phyloP scores from a whole-genome alignment of 345 rosid species.

The Salix koriyanagi region DNA sequence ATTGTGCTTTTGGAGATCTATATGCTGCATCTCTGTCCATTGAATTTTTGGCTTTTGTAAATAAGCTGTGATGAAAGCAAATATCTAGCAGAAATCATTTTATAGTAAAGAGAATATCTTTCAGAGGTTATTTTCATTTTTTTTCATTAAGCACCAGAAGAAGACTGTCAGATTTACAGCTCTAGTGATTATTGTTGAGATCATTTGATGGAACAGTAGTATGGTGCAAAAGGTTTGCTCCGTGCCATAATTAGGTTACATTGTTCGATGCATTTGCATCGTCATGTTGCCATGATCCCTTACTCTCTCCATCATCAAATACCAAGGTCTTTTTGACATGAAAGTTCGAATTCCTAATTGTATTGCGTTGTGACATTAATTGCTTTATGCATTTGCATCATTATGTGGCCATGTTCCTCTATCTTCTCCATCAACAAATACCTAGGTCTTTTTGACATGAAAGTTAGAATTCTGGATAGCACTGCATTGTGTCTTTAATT shows the following conservation, averaged over 20 bases:
- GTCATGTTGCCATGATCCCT: background rate
- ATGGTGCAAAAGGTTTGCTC: background rate
- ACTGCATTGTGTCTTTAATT: background rate
- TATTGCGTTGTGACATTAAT: background rate
- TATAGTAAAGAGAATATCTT: background rate
- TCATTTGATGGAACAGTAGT: background rate
- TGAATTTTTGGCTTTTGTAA: background rate
- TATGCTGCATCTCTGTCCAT: background rate
- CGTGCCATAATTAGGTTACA: background rate
- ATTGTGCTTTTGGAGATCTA: conserved; percentile 3
- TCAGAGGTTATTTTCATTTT: background rate
- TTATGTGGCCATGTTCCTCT: background rate
- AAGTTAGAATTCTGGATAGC: background rate
- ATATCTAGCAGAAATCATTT: background rate
- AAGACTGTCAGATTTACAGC: background rate
- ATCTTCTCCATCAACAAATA: background rate
- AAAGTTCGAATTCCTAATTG: background rate
- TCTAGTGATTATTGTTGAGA: background rate
- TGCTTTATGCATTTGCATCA: background rate
- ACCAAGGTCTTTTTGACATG: background rate
- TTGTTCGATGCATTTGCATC: background rate
- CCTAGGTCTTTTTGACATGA: background rate
- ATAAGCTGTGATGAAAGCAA: background rate
- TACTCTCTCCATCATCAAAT: background rate
- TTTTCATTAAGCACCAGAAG: background rate